phyloP scores from a whole-genome alignment of 192 early-diverging fungal species.

The Coemansia sp. region DNA sequence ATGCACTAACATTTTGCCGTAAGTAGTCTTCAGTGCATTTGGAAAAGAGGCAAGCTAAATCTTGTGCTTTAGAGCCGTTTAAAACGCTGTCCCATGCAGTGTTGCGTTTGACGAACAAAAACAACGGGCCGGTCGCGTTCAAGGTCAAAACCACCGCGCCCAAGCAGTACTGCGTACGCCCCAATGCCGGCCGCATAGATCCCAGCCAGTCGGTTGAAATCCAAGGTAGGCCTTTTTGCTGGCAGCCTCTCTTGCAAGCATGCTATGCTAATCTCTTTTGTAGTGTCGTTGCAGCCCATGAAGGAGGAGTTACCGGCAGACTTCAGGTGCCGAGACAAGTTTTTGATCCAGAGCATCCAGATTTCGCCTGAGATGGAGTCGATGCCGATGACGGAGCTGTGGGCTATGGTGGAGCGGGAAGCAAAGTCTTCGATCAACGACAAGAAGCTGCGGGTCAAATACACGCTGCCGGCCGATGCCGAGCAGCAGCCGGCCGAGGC shows the following conservation, averaged over 20 bases:
- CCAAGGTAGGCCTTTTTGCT: conserved; percentile 57
- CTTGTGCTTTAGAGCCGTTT: conserved; percentile 59
- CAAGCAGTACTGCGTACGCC: conserved; percentile 93
- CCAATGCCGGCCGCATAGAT: conserved; percentile 81
- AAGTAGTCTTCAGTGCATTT: conserved; percentile 43
- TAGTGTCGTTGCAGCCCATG: conserved; percentile 87
- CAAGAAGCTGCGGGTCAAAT: conserved; percentile 65
- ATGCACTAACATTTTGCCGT: conserved; percentile 60
- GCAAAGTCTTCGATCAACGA: conserved; percentile 62
- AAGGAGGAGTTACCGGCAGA: conserved; percentile 75
- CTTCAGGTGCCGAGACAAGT: conserved; percentile 94
- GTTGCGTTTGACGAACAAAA: conserved; percentile 63
- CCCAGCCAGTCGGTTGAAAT: conserved; percentile 67
- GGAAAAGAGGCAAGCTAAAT: neutral
- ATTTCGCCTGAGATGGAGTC: conserved; percentile 67
- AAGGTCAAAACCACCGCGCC: conserved; percentile 99
- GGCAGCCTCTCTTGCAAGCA: neutral
- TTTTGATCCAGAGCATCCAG: conserved; percentile 84
- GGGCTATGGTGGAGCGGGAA: conserved; percentile 63
- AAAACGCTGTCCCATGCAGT: conserved; percentile 58
- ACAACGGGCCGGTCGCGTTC: conserved; percentile 76
- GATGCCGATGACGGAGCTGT: conserved; percentile 66
- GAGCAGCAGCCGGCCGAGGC: neutral
- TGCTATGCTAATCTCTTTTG: neutral
- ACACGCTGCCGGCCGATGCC: conserved; percentile 23